phyloP scores from a whole-genome alignment of 2,329 filamentous ascomycete species.

The Aspergillus terreus region DNA sequence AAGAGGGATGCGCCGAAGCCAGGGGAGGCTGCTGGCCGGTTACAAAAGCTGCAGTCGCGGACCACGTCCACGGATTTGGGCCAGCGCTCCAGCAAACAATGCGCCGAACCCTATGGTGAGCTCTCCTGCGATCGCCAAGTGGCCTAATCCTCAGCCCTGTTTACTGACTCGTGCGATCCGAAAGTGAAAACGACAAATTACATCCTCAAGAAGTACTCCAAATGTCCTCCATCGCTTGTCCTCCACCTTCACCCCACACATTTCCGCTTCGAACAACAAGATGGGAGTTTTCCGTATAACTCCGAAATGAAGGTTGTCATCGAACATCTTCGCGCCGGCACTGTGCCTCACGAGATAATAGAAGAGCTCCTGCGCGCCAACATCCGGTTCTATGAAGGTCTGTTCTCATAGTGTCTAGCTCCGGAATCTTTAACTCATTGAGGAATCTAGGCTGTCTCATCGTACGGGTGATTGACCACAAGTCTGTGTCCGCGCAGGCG shows the following conservation, averaged over 20 bases:
- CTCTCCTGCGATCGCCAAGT: constrained; percentile 4
- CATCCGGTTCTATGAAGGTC: constrained; percentile 84
- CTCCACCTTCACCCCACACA: constrained; percentile 81
- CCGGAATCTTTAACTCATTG: not conserved
- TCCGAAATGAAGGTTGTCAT: constrained; percentile 83
- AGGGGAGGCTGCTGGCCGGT: constrained; percentile 29
- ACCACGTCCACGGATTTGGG: constrained; percentile 27
- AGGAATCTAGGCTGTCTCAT: constrained; percentile 67
- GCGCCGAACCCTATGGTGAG: constrained; percentile 46
- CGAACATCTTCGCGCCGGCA: constrained; percentile 71
- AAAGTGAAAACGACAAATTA: constrained; percentile 67
- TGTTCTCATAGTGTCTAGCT: not conserved
- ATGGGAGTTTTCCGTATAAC: constrained; percentile 86
- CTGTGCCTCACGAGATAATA: constrained; percentile 84
- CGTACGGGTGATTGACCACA: constrained; percentile 88
- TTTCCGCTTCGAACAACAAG: constrained; percentile 90
- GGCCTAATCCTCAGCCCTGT: constrained; percentile 11
- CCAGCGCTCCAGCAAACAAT: constrained; percentile 34
- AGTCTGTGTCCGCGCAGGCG: constrained; percentile 59
- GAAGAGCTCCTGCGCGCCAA: constrained; percentile 68
- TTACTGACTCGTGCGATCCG: constrained; percentile 17
- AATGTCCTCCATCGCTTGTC: constrained; percentile 73
- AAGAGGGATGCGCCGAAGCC: constrained; percentile 54
- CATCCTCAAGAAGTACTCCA: constrained; percentile 76
- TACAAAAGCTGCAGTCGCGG: constrained; percentile 34